Evolutionary conservation across 108 stramenopile genomes (phyloP).

Genomic region (Ochromonas danica): DNA sequence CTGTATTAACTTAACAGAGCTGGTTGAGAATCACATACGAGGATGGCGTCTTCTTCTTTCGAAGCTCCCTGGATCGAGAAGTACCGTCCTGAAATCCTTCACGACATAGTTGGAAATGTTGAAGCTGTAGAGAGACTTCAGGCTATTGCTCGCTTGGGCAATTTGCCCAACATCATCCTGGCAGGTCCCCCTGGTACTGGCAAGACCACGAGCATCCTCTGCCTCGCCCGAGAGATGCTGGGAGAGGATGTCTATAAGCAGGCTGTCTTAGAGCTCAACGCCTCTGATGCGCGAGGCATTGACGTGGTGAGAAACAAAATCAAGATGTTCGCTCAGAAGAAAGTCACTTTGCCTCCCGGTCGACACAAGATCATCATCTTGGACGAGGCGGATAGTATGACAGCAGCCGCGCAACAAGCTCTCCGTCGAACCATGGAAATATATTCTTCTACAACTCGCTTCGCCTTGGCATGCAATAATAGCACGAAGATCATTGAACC

Average conservation of each 20-base stretch:
- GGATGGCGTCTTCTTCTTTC: too few species aligned
- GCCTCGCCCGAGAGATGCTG: constrained; percentile 69
- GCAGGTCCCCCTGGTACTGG: constrained; percentile 87
- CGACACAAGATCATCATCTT: constrained; percentile 96
- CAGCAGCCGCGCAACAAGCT: constrained; percentile 93
- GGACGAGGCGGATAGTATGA: constrained; percentile 99
- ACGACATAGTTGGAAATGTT: constrained; percentile 90
- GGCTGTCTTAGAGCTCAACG: constrained; percentile 82
- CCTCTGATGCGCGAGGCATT: constrained; percentile 69
- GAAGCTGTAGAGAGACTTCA: constrained; percentile 81
- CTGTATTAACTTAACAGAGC: too few species aligned
- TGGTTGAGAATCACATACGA: too few species aligned
- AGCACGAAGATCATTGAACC: constrained; percentile 98
- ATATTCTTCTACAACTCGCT: constrained; percentile 91
- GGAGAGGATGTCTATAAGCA: constrained; percentile 21
- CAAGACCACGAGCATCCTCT: constrained; percentile 83
- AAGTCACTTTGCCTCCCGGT: constrained; percentile 61
- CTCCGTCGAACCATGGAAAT: constrained; percentile 95
- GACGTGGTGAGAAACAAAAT: constrained; percentile 94
- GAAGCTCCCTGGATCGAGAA: constrained; percentile 96
- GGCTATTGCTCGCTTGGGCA: constrained; percentile 90
- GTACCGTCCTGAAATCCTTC: constrained; percentile 67
- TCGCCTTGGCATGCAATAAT: constrained; percentile 96
- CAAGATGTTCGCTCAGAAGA: constrained; percentile 95
- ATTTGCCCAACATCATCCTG: constrained; percentile 94